Base-by-base conservation (phyloP, 2,329 filamentous ascomycete genomes). In the Harringtonia lauricola region DNA sequence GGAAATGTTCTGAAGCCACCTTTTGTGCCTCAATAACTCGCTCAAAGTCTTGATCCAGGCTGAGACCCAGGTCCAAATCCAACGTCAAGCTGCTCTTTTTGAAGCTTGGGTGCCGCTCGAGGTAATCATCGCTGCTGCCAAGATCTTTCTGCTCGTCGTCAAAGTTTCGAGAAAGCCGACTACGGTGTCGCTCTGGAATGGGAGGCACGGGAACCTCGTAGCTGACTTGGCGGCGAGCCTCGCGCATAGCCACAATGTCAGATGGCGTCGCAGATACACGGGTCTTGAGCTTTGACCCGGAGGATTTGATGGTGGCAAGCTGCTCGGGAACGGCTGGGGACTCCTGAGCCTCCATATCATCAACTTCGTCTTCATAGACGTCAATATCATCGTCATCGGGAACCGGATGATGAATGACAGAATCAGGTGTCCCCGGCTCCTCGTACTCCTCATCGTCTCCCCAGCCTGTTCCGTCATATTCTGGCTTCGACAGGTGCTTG, bases 21-120 rank as follows among this genome's bases (percentile, higher is more conserved):
- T 96, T 96, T 83, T 95, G 89, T 60, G 82, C 76, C 67, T 95
- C 88, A 55, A 96, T 94, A 44, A 96, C 86, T 48, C 90, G 79
- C 57, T 96, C 88, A 63, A 96, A 95, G 60, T 95, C 92, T 55
- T 85, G 78, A 56, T 94, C 87, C 37, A 96, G 75, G 51, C 87
- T 90, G 50, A 94, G 80, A 48, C 86, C 86, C 44, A 92, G 73
- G 57, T 90, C 87, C 50, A 88, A 80, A 56, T 85, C 79, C 52
- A 94, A 67, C 8, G 87, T 86, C 50, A 95, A 74, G 55, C 92
- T 89, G 40, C 87, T 76, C 55, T 86, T 83, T 62, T 88, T 83
- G 54, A 88, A 79, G 62, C 83, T 88, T 36, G 80, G 75, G 51
- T 83, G 74, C 39, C 84, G 74, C 42, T 79, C 72, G 10, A 75